Base-by-base conservation (phyloP, 345 rosid species). In the Eucalyptus microcorys region DNA sequence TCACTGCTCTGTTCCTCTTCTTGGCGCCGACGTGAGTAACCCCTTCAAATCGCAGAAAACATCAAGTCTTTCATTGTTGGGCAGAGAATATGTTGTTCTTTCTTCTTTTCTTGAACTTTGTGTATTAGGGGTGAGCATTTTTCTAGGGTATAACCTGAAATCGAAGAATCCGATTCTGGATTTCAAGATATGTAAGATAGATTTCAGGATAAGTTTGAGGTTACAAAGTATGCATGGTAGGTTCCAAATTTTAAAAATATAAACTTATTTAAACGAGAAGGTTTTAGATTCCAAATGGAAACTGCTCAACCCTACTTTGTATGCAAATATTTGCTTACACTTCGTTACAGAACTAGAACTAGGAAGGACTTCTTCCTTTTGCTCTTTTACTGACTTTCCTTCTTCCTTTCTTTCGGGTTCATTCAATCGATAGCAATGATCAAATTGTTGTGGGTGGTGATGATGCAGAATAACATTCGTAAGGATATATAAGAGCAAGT, bases 1-100 rank as follows among this genome's bases (percentile, higher is more conserved):
- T 96, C 48, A 95, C 99, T 87, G 99, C 98, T 89, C 90, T 96
- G 91, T 97, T 98, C 93, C 98, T 98, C 79, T 98, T 96, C 96
- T 92, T 98, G 92, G 90, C 98, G 87, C 99, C 99, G 43, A 90
- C 93, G 99, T 98, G 92, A 83, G 96, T 88, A 42, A 53, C 45
- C 55, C 47, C 87, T 86, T 17, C 21, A 52, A 52, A 52, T 52
- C 5, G 10, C 26, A 52, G 57, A 52, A 52, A 52, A 52, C 57
- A 21, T 52, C 57, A 2, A 52, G 32, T 13, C 66, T 59, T 59
- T 59, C 66, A 27, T 59, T 59, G 66, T 59, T 26, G 30, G n/a
- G 64, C 64, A 57, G 64, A 10, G 64, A 11, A 24, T 2, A 57
- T 26, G 64, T 24, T 2, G 64, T 57, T 57, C 64, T 26, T 26